Evolutionary conservation across 768 basidiomycete genomes (phyloP).

Genomic region (Suillus alpinus): DNA sequence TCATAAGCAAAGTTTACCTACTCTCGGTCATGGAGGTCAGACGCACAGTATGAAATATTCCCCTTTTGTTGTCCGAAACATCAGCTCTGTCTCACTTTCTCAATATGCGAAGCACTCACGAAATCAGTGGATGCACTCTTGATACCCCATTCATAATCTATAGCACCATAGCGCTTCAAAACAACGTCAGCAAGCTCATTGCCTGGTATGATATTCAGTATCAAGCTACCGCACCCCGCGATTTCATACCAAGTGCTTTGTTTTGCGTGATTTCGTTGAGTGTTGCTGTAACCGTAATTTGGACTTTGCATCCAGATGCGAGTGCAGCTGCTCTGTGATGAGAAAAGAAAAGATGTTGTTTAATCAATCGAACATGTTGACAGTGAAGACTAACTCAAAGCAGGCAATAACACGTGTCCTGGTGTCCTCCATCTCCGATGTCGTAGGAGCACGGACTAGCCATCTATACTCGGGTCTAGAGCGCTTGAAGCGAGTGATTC

Average conservation of each 20-base stretch:
- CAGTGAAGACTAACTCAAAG: slow-evolving; percentile 49
- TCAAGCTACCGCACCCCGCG: neutral
- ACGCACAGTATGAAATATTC: slow-evolving; percentile 64
- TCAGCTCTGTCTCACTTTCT: neutral
- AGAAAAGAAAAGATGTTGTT: neutral
- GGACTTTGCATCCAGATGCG: slow-evolving; percentile 57
- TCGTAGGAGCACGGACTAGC: slow-evolving; percentile 64
- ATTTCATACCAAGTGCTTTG: slow-evolving; percentile 45
- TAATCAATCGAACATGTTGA: neutral
- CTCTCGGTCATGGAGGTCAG: neutral
- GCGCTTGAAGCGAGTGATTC: neutral
- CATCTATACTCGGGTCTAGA: slow-evolving; percentile 39
- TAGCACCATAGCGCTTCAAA: slow-evolving; percentile 50
- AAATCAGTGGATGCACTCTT: slow-evolving; percentile 73
- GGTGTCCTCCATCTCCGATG: slow-evolving; percentile 50
- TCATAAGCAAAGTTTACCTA: slow-evolving; percentile 6
- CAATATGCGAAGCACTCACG: slow-evolving; percentile 38
- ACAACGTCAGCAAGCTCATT: slow-evolving; percentile 60
- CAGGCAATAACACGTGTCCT: slow-evolving; percentile 60
- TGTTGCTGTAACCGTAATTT: slow-evolving; percentile 33
- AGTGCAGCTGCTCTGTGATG: slow-evolving; percentile 51
- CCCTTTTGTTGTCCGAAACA: neutral
- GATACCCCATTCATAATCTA: slow-evolving; percentile 63
- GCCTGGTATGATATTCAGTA: slow-evolving; percentile 33
- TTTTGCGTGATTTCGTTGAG: slow-evolving; percentile 63